Percentiles rank a stretch among this genome's conserved stretches.
phyloP scores from a whole-genome alignment of 2,329 filamentous ascomycete species.

The Daldinia sp. region DNA sequence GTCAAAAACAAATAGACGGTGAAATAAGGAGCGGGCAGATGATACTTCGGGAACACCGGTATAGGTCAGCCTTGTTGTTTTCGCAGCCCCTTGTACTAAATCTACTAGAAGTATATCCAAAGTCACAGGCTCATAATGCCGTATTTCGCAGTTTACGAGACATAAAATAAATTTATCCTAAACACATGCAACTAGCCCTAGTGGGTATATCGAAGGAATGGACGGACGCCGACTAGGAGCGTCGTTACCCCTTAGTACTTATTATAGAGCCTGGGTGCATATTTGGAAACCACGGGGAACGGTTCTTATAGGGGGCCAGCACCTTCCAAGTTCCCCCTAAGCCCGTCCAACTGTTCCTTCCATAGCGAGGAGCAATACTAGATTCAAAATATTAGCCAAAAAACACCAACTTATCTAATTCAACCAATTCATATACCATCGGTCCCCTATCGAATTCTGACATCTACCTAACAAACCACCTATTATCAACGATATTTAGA shows the following conservation, averaged over 20 bases:
- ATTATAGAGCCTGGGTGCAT: not conserved
- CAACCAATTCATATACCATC: not conserved
- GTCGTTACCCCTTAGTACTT: not conserved
- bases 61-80: not conserved
- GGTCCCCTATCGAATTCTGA: not conserved
- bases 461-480: not conserved
- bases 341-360: not conserved
- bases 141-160: not conserved
- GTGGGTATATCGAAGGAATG: not conserved
- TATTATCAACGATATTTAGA: not conserved
- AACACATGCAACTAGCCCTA: not conserved
- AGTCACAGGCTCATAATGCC: not conserved
- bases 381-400: not conserved
- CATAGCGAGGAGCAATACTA: not conserved
- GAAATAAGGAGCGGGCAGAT: not conserved
- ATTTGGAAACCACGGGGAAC: not conserved
- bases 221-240: not conserved
- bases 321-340: not conserved
- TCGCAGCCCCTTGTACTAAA: not conserved
- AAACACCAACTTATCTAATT: not conserved
- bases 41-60: not conserved
- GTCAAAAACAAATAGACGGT: slow-evolving; percentile 53
- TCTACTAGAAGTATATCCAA: not conserved
- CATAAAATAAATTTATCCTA: not conserved
- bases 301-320: too few species aligned